A percentile compares a stretch with the other conserved stretches of the same genome.
Evolutionary conservation across 352 stramenopile species (phyloP).

Genomic region (Lagenidium sp.): DNA sequence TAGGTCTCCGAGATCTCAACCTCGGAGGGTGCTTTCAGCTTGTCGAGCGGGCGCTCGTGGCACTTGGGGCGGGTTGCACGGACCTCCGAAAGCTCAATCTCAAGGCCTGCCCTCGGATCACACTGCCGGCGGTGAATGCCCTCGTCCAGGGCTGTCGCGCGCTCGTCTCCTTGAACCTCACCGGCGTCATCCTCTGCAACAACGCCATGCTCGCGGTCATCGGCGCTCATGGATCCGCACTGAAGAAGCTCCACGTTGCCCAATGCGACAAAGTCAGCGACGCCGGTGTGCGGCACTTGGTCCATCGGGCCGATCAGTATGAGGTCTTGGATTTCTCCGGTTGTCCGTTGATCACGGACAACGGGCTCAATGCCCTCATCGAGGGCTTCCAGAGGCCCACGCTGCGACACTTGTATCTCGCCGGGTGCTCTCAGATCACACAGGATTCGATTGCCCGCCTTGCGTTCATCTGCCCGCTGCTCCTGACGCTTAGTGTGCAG

Average conservation of each 20-base stretch:
- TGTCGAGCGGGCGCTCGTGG: constrained; percentile 65
- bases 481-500: constrained; percentile 62
- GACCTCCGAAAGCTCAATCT: constrained; percentile 63
- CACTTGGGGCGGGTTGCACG: constrained; percentile 48
- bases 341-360: constrained; percentile 42
- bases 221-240: constrained; percentile 13
- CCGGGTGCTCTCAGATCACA: constrained; percentile 45
- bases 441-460: constrained; percentile 53
- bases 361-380: constrained; percentile 35
- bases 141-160: constrained; percentile 47
- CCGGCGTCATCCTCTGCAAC: constrained; percentile 39
- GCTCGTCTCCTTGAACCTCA: constrained; percentile 42
- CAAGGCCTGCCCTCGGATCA: constrained; percentile 77
- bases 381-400: constrained; percentile 42
- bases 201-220: constrained; percentile 53
- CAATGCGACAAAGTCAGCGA: constrained; percentile 63
- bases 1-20: constrained; percentile 42
- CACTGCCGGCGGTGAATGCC: constrained; percentile 42
- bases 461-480: constrained; percentile 48
- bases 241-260: constrained; percentile 43
- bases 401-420: constrained; percentile 47
- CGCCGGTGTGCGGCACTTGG: constrained; percentile 37
- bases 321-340: constrained; percentile 54
- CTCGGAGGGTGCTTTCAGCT: constrained; percentile 78
- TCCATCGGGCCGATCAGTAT: constrained; percentile 41